Evolutionary conservation across 2,329 filamentous ascomycete species (phyloP).

Genomic region (Ophiocordyceps sinensis): DNA sequence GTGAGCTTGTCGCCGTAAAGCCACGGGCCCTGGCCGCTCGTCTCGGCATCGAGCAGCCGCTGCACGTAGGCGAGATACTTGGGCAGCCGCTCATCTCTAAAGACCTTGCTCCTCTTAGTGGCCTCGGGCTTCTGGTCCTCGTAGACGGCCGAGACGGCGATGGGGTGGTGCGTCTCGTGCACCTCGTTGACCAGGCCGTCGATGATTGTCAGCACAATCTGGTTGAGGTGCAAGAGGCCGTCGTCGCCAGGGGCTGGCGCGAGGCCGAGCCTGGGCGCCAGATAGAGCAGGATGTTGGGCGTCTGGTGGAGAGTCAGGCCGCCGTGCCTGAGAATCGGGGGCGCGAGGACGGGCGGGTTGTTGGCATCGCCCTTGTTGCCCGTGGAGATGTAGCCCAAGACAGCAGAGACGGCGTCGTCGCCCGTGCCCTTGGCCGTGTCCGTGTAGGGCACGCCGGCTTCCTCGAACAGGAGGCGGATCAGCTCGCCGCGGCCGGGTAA

Average conservation of each 20-base stretch:
- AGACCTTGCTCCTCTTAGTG: slow-evolving; percentile 40
- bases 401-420: slow-evolving; percentile 33
- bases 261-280: slow-evolving; percentile 46
- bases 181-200: slow-evolving; percentile 57
- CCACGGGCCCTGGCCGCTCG: slow-evolving; percentile 44
- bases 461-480: slow-evolving; percentile 59
- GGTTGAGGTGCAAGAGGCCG: slow-evolving; percentile 43
- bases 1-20: slow-evolving; percentile 50
- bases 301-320: slow-evolving; percentile 52
- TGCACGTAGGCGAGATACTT: slow-evolving; percentile 63
- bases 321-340: slow-evolving; percentile 51
- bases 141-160: slow-evolving; percentile 46
- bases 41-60: slow-evolving; percentile 42
- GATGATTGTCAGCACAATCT: slow-evolving; percentile 52
- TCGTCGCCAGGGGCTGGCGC: slow-evolving; percentile 24
- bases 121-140: slow-evolving; percentile 62
- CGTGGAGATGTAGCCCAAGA: slow-evolving; percentile 32
- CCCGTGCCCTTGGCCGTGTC: slow-evolving; percentile 30
- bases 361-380: slow-evolving; percentile 30
- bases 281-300: slow-evolving; percentile 57
- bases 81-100: slow-evolving; percentile 46
- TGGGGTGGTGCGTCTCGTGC: slow-evolving; percentile 65
- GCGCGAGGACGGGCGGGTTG: slow-evolving; percentile 53
- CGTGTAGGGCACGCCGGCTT: slow-evolving; percentile 46
- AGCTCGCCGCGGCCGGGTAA: slow-evolving; percentile 64